Base-by-base conservation (phyloP, 805 yeast species). In the Suhomyces sp. region DNA sequence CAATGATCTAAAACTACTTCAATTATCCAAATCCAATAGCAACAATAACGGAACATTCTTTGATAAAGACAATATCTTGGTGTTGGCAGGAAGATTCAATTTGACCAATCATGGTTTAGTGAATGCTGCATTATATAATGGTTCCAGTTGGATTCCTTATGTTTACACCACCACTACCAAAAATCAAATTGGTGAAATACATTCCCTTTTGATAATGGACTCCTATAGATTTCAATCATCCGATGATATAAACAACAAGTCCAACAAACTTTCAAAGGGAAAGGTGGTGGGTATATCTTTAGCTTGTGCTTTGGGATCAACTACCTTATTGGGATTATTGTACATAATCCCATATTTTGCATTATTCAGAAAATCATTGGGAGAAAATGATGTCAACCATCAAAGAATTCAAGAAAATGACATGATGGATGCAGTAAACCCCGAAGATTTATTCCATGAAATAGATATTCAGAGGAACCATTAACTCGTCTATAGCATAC, bases 131-230 rank as follows among this genome's bases (percentile, higher is more conserved):
- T 68, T 81, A 27, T 89, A 67, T 68, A 83, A 89, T 62, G 91
- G 96, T 1, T 57, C 71, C 0, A 48, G 59, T 6, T 90, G 96
- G 96, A 61, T 70, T 29, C 96, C 96, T 10, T 82, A 77, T 53
- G 63, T 83, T 2, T 79, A 80, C 54, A 69, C 87, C 1, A 48
- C 60, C 8, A 54, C 54, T 1, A 42, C 46, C 1, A 45, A 54
- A 8, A 56, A 55, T 27, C 46, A 57, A 31, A 44, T 70, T 4
- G 80, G 80, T 5, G 47, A 52, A 0, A 58, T 76, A 12, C 61
- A 66, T 44, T 56, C 74, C 2, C 54, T 75, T 23, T 63, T 74
- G 46, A 60, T 72, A 7, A 64, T 72, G 48, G 79, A 75, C 50
- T 53, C 64, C 5, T 72, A 58, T 53, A 61, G 70, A 47, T 68